A percentile compares a stretch with the other conserved stretches of the same genome.
Evolutionary conservation across 345 rosid genomes (phyloP).

Genomic region (Balakata baccata): DNA sequence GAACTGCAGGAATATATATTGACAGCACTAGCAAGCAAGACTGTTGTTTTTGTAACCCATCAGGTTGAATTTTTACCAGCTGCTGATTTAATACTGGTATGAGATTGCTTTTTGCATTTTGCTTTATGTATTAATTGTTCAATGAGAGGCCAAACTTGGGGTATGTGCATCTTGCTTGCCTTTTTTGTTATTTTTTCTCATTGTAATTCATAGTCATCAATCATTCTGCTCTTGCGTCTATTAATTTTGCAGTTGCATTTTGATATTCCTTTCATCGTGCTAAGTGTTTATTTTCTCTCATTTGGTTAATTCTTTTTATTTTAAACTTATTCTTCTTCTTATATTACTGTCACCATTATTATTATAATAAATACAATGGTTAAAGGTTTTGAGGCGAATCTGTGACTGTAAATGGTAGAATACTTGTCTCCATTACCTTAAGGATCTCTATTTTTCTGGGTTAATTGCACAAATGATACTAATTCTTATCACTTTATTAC

Average conservation of each 20-base stretch:
- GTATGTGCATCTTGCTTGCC: neutral
- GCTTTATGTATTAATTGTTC: slow-evolving; percentile 15
- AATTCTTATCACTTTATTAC: no score
- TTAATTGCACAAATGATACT: no score
- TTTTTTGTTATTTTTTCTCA: neutral
- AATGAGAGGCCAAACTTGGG: neutral
- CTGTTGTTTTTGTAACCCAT: slow-evolving; percentile 95
- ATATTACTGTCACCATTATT: neutral
- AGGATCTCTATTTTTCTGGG: neutral
- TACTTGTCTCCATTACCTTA: neutral
- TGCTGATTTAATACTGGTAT: slow-evolving; percentile 93
- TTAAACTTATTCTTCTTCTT: neutral
- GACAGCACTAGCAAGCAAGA: slow-evolving; percentile 76
- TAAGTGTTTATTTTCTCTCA: neutral
- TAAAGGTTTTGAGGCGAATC: neutral
- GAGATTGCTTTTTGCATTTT: slow-evolving; percentile 28
- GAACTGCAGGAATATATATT: slow-evolving; percentile 85
- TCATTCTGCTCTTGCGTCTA: neutral
- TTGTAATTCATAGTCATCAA: neutral
- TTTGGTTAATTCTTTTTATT: neutral
- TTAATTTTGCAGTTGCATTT: slow-evolving; percentile 8
- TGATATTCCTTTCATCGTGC: neutral
- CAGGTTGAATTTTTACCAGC: slow-evolving; percentile 98
- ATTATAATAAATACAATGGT: neutral
- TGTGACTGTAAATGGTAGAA: neutral